Percentiles rank a stretch among this genome's conserved stretches.
Evolutionary conservation across 441 rosid species (phyloP).

Genomic region (Populus hybrid): DNA sequence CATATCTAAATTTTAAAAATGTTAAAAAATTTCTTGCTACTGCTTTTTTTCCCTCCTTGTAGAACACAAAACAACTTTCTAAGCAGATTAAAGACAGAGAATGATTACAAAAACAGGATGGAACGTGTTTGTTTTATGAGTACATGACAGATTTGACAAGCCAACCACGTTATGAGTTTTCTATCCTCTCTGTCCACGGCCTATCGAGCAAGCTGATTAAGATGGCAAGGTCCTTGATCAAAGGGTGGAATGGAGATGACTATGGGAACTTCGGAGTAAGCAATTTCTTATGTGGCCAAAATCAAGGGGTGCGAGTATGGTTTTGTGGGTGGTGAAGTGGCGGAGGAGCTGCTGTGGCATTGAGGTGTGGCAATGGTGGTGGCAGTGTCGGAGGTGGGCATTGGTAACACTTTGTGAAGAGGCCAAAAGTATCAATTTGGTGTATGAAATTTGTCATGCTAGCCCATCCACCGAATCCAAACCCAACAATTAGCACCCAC

Average conservation of each 20-base stretch:
- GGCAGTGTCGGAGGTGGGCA: constrained; percentile 61
- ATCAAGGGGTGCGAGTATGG: constrained; percentile 46
- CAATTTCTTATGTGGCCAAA: constrained; percentile 1
- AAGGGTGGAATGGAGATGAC: not conserved
- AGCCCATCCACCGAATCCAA: constrained; percentile 99
- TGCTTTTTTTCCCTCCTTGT: not conserved
- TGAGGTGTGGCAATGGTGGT: constrained; percentile 23
- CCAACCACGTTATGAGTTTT: not conserved
- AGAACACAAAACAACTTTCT: constrained; percentile 10
- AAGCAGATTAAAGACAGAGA: not conserved
- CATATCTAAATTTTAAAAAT: not conserved
- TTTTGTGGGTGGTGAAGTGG: constrained; percentile 40
- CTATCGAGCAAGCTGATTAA: constrained; percentile 4
- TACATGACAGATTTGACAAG: not conserved
- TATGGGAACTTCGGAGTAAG: constrained; percentile 12
- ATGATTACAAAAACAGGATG: not conserved
- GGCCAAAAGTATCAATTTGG: constrained; percentile 88
- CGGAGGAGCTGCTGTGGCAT: constrained; percentile 43
- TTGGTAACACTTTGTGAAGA: constrained; percentile 93
- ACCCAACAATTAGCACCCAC: constrained; percentile 90
- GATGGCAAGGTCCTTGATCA: not conserved
- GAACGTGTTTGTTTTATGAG: not conserved
- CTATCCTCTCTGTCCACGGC: constrained; percentile 1
- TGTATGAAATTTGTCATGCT: constrained; percentile 76
- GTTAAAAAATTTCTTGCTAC: too few species aligned